Evolutionary conservation across 176 grass and related monocot species (phyloP).

Genomic region (Zea mays): Zm-B73-REFERENCE-NAM-5.0 NC_050100.1:62674501-62675000

Average conservation of each 20-base stretch:
- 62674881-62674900: constrained; percentile 23
- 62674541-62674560: constrained; percentile 31
- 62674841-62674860: not conserved
- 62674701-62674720: constrained; percentile 93
- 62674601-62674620: constrained; percentile 87
- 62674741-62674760: constrained; percentile 89
- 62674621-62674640: constrained; percentile 18
- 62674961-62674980: constrained; percentile 32
- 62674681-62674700: constrained; percentile 50
- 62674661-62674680: constrained; percentile 41
- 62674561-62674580: constrained; percentile 88
- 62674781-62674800: constrained; percentile 99
- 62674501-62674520: constrained; percentile 14
- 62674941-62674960: constrained; percentile 7
- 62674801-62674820: constrained; percentile 90
- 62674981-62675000: constrained; percentile 63
- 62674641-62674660: constrained; percentile 25
- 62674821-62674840: constrained; percentile 34
- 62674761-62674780: constrained; percentile 98
- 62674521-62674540: not conserved
- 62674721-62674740: constrained; percentile 99
- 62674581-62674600: constrained; percentile 93
- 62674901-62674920: not conserved
- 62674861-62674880: constrained; percentile 7
- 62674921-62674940: constrained; percentile 10